phyloP scores from a whole-genome alignment of 306 rosid genomes.

The Adenanthera pavonina region DNA sequence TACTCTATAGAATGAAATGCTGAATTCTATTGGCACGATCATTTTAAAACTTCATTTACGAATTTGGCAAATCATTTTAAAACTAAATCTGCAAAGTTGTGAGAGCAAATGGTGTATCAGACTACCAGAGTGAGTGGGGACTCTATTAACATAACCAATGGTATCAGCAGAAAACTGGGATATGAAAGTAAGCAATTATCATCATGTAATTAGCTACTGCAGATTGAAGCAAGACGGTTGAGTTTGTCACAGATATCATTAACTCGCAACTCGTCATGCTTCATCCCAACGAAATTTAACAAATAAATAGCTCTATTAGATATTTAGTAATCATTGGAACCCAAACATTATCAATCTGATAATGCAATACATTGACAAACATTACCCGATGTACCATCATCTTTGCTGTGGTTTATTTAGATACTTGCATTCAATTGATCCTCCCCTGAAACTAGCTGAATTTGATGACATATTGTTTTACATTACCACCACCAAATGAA shows the following conservation, averaged over 20 bases:
- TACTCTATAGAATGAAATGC: not conserved
- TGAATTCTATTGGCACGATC: not conserved
- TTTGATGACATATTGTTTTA: slow-evolving; percentile 12
- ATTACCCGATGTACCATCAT: not conserved
- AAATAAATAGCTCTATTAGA: not conserved
- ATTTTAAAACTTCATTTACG: not conserved
- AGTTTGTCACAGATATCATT: not conserved
- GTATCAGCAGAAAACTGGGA: not conserved
- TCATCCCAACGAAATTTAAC: not conserved
- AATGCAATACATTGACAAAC: not conserved
- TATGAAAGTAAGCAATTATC: not conserved
- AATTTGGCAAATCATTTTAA: not conserved
- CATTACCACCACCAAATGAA: not conserved
- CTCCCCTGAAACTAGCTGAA: not conserved
- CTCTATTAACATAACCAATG: not conserved
- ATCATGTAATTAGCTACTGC: not conserved
- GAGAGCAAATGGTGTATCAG: not conserved
- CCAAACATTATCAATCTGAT: not conserved
- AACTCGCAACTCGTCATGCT: not conserved
- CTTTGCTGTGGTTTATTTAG: not conserved
- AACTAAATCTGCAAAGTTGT: not conserved
- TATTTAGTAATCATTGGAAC: not conserved
- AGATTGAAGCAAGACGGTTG: not conserved
- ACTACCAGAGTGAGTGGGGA: not conserved
- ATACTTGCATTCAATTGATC: not conserved